Conservation (phyloP, 306 rosid genomes). For the Boehmeria nivea region DNA sequence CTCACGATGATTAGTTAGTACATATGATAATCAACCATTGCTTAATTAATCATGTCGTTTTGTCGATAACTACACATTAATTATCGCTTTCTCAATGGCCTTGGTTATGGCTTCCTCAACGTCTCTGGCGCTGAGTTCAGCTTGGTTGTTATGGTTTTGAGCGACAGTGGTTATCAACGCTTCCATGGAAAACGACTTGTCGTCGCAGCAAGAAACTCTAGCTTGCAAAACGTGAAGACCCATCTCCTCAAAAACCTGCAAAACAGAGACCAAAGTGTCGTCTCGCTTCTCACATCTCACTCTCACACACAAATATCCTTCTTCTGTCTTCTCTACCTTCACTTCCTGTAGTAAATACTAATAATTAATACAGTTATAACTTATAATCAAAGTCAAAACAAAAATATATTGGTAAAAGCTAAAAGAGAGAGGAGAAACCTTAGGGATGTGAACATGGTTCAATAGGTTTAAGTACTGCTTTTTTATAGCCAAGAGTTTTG, state of each 20-base stretch:
- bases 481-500: slow-evolving; percentile 25
- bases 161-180: slow-evolving; percentile 46
- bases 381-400: no score
- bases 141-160: slow-evolving; percentile 21
- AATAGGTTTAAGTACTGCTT: slow-evolving; percentile 21
- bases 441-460: slow-evolving; percentile 7
- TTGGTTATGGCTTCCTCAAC: slow-evolving; percentile 36
- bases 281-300: slow-evolving; percentile 54
- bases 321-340: slow-evolving; percentile 58
- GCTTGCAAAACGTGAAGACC: slow-evolving; percentile 58
- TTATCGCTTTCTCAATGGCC: slow-evolving; percentile 33
- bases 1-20: no score
- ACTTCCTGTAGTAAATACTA: slow-evolving; percentile 47
- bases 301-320: slow-evolving; percentile 48
- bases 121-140: slow-evolving; percentile 31
- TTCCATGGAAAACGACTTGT: slow-evolving; percentile 48
- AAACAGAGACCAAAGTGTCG: slow-evolving; percentile 53
- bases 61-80: background rate
- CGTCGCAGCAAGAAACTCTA: slow-evolving; percentile 60
- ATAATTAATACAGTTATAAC: no score
- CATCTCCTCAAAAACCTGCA: slow-evolving; percentile 62
- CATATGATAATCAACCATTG: background rate
- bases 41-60: background rate
- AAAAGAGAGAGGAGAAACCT: slow-evolving; percentile 20
- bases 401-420: background rate